Conservation (phyloP, 108 stramenopile species). For the Phaeodactylum tricornutum region DNA sequence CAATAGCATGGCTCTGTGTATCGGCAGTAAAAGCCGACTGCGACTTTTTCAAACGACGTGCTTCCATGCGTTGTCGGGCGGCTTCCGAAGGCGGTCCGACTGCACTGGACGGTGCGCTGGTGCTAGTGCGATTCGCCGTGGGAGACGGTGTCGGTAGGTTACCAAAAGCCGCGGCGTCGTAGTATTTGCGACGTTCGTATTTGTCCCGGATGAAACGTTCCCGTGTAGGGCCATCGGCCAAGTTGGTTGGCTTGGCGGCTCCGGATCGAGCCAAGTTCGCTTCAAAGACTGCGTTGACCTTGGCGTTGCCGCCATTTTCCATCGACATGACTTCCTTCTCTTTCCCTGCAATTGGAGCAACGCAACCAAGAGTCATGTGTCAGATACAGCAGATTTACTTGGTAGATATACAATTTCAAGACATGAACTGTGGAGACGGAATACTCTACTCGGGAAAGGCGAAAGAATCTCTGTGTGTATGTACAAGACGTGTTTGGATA, state of each 20-base stretch:
- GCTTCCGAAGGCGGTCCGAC: constrained; percentile 59
- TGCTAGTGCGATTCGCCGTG: background rate
- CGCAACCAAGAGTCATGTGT: too few relatives aligned
- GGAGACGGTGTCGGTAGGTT: background rate
- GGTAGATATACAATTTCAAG: too few relatives aligned
- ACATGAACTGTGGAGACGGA: too few relatives aligned
- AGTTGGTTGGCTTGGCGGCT: constrained; percentile 45
- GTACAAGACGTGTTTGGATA: too few relatives aligned
- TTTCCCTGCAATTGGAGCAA: constrained; percentile 45
- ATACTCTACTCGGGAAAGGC: too few relatives aligned
- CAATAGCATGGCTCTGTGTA: background rate
- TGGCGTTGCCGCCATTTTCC: constrained; percentile 87
- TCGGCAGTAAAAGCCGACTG: constrained; percentile 8
- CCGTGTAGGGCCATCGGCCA: constrained; percentile 59
- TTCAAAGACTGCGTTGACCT: constrained; percentile 82
- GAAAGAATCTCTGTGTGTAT: too few relatives aligned
- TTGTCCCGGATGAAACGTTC: constrained; percentile 89
- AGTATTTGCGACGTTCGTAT: constrained; percentile 86
- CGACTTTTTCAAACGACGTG: constrained; percentile 9
- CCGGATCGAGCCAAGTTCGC: constrained; percentile 46
- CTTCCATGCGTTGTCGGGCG: constrained; percentile 53
- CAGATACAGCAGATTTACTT: too few relatives aligned
- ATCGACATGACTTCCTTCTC: constrained; percentile 82
- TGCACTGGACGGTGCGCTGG: constrained; percentile 16
- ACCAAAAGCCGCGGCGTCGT: constrained; percentile 36